Percentiles rank a stretch among this genome's conserved stretches.
Conservation (phyloP, 148 eudicot genomes). For the Chenopodium suecicum region DNA sequence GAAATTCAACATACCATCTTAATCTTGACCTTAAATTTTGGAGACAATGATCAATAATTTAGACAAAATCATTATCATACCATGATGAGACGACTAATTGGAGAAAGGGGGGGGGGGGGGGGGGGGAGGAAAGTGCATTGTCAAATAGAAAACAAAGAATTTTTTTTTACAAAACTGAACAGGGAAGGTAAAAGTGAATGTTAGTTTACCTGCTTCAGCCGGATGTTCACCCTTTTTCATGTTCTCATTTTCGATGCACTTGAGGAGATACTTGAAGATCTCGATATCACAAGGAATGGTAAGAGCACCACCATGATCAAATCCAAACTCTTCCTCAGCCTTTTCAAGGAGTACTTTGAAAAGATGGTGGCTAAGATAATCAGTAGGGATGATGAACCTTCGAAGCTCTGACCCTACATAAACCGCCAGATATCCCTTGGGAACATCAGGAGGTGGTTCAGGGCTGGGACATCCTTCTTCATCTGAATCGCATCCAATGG, state of each 20-base stretch:
- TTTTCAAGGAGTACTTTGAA: constrained; percentile 76
- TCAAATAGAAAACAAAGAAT: background rate
- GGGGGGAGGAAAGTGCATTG: background rate
- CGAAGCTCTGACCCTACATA: constrained; percentile 77
- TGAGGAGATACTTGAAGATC: constrained; percentile 80
- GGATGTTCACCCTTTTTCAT: constrained; percentile 39
- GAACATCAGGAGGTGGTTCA: constrained; percentile 65
- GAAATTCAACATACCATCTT: background rate
- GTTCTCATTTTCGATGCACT: constrained; percentile 50
- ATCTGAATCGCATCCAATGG: constrained; percentile 48
- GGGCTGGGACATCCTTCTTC: constrained; percentile 68
- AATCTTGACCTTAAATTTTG: background rate
- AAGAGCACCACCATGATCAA: constrained; percentile 67
- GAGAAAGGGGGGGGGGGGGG: too few species aligned
- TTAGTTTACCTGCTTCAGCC: background rate
- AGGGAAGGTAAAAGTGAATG: background rate
- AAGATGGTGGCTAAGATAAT: constrained; percentile 58
- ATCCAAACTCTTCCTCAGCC: constrained; percentile 88
- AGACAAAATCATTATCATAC: background rate
- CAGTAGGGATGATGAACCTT: constrained; percentile 81
- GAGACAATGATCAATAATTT: background rate
- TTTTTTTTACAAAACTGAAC: background rate
- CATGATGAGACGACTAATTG: too few species aligned
- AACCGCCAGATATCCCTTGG: constrained; percentile 78
- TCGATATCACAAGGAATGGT: constrained; percentile 85